Evolutionary conservation across 331 rosid species (phyloP), one percentile per base, ranked within the genome.

Genomic region (Malus hybrid): DNA sequence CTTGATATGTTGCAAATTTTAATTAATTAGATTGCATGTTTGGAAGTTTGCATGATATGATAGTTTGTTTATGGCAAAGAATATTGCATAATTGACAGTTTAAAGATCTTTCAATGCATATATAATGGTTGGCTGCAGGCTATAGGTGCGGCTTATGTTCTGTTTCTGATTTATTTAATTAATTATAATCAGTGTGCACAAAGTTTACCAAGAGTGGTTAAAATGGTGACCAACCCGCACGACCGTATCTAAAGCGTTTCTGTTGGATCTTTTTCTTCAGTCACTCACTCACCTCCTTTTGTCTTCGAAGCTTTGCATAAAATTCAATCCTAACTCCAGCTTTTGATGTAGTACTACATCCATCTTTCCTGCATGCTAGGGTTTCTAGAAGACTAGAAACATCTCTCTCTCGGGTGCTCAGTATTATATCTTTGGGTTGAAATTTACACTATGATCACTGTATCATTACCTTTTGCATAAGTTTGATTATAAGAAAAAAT

Each of bases 181-280:
- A 26, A 22, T 26, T 73, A 36, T 61, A 24, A 39, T 15, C 33
- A n/a, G 65, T 64, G 61, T 24, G 50, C 52, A 26, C 79, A 84
- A 65, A 82, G 62, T 72, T 63, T 83, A 80, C 75, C 10, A 32
- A 3, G 75, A 86, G 97, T 93, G 84, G 97, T 90, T 93, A 86
- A 91, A 90, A 86, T 70, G 92, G 74, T 93, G 12, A 88, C 96
- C 98, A 86, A 93, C 81, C 90, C 80, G 22, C 16, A 80, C 61
- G 96, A 88, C 90, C 70, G 86, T 52, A 15, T 46, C 42, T 42
- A 16, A 56, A 75, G 66, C 75, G 50, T 80, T 74, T 65, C 42
- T 29, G 63, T 82, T 82, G 78, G 78, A 64, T 62, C 60, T 16
- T 79, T 72, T 76, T 36, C 78, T 74, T 68, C 71, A 16, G 61